Conservation (phyloP, 2,329 filamentous ascomycete species). For the Ilyonectria destructans region DNA sequence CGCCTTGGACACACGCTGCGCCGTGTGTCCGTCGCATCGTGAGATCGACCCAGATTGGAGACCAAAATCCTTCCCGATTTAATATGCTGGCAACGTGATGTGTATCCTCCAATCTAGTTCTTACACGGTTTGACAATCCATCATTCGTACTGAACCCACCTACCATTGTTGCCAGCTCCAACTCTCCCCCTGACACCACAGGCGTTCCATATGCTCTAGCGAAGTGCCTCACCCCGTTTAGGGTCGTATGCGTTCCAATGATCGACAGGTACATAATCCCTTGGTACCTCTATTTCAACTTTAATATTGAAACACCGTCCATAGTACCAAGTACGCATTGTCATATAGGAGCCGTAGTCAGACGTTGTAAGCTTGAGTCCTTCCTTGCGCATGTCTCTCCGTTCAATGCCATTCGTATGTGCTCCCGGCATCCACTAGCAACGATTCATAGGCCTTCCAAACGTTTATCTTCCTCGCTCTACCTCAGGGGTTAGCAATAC, state of each 20-base stretch:
- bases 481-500: neutral
- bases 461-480: neutral
- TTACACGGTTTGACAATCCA: conserved; percentile 3
- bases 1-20: neutral
- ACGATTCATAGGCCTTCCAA: neutral
- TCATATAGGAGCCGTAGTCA: neutral
- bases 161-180: too few relatives aligned
- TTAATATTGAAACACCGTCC: conserved; percentile 1
- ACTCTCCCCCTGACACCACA: conserved; percentile 3
- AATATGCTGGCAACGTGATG: neutral
- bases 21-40: conserved; percentile 5
- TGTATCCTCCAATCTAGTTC: neutral
- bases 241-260: neutral
- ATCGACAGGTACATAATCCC: neutral
- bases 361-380: neutral
- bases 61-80: neutral
- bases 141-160: neutral
- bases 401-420: too few relatives aligned
- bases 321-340: neutral
- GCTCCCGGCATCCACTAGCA: neutral
- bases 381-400: neutral
- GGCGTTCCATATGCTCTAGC: conserved; percentile 13
- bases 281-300: neutral
- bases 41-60: neutral
- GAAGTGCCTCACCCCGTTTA: conserved; percentile 1